Evolutionary conservation across 257 asterid genomes (phyloP).

Genomic region (Nicotiana benthamiana): DNA sequence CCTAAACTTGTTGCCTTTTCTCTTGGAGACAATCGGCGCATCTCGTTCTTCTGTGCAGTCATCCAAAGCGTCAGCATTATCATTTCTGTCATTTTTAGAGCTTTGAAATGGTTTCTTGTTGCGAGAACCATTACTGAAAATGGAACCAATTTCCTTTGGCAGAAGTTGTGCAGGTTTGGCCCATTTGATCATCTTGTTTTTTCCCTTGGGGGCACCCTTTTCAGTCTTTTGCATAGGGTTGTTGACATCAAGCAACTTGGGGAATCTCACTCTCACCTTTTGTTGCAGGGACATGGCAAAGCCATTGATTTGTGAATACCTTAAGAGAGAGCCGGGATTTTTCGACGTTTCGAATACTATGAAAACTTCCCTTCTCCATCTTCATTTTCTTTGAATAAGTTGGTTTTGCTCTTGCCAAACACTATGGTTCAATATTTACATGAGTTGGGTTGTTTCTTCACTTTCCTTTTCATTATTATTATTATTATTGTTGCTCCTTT

Average conservation of each 20-base stretch:
- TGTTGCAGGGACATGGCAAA: background rate
- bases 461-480: too few species aligned
- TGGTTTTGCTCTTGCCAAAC: too few species aligned
- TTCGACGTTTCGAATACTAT: too few species aligned
- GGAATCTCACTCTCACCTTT: constrained; percentile 11
- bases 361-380: too few species aligned
- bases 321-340: too few species aligned
- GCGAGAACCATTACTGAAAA: constrained; percentile 24
- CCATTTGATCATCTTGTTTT: constrained; percentile 3
- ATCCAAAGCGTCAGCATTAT: background rate
- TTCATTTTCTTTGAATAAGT: too few species aligned
- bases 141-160: constrained; percentile 17
- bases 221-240: background rate
- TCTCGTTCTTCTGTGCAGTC: constrained; percentile 1
- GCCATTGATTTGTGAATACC: too few species aligned
- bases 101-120: constrained; percentile 6
- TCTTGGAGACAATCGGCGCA: background rate
- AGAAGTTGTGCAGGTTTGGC: background rate
- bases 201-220: background rate
- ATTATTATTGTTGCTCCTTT: background rate
- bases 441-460: too few species aligned
- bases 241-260: background rate
- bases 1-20: background rate
- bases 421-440: background rate
- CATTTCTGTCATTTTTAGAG: background rate